Conservation (phyloP, 2,329 filamentous ascomycete genomes). For the Diaporthe aspalathi region DNA sequence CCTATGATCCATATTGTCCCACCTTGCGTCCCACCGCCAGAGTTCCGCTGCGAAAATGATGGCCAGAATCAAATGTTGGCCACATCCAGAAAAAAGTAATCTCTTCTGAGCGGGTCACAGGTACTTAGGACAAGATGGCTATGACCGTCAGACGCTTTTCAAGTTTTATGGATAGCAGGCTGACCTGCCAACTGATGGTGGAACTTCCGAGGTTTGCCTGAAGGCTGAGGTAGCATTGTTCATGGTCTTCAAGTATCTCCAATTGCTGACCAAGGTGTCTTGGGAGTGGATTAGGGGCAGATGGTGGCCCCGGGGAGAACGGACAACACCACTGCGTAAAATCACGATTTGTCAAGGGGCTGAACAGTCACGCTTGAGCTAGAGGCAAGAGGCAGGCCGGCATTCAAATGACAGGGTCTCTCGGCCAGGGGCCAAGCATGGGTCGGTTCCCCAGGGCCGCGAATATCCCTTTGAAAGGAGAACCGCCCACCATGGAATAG, state of each 20-base stretch:
- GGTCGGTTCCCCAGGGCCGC: too few species aligned
- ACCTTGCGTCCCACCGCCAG: background rate
- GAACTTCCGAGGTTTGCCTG: background rate
- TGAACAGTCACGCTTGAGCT: background rate
- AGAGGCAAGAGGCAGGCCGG: background rate
- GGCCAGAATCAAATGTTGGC: background rate
- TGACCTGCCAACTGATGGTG: background rate
- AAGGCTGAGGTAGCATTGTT: background rate
- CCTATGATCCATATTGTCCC: background rate
- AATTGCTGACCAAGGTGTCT: background rate
- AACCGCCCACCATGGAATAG: too few species aligned
- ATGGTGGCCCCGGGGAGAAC: too few species aligned
- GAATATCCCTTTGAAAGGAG: too few species aligned
- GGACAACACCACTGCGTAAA: background rate
- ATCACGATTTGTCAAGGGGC: background rate
- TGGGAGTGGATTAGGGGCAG: too few species aligned
- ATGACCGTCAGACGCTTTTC: background rate
- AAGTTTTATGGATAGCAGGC: background rate
- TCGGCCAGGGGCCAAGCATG: too few species aligned
- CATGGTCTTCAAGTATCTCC: background rate
- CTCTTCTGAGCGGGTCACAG: background rate
- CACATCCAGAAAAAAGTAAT: background rate
- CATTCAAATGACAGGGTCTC: background rate
- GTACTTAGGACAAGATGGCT: background rate
- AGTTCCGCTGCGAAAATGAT: too few species aligned